Percentiles rank a stretch among this genome's conserved stretches.
These are phyloP conservation scores for Colletotrichum tamarilloi DNA, from an alignment of 2,329 filamentous ascomycete species.

Conservation along the genomic window DNA sequence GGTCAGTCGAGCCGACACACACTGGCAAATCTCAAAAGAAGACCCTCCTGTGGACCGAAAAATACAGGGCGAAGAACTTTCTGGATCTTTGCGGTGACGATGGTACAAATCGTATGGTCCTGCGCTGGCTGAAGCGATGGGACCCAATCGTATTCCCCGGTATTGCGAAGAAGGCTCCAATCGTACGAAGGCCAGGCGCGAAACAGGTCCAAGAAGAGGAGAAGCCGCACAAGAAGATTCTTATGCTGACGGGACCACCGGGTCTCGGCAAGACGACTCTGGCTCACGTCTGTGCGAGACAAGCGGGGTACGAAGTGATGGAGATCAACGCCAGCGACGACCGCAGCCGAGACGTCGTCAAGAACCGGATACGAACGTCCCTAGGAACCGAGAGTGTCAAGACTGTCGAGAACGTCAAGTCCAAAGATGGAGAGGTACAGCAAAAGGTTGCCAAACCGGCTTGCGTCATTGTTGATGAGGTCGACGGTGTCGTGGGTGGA, in stretches of 20 bases:
- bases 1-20: constrained; percentile 53
- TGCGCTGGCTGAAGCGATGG: constrained; percentile 96
- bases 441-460: constrained; percentile 85
- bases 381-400: constrained; percentile 95
- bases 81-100: constrained; percentile 96
- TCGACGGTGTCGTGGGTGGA: constrained; percentile 91
- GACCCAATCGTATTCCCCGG: constrained; percentile 92
- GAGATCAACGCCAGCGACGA: constrained; percentile 99
- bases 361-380: constrained; percentile 89
- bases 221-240: constrained; percentile 84
- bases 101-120: constrained; percentile 87
- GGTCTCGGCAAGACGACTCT: constrained; percentile 96
- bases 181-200: constrained; percentile 53
- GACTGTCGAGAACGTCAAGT: constrained; percentile 71
- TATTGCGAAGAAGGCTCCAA: constrained; percentile 67
- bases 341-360: constrained; percentile 88
- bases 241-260: constrained; percentile 90
- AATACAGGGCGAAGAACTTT: constrained; percentile 92
- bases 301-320: constrained; percentile 95
- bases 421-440: constrained; percentile 59
- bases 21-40: constrained; percentile 54
- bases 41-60: constrained; percentile 91
- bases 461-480: constrained; percentile 95
- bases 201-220: constrained; percentile 67
- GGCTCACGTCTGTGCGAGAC: constrained; percentile 93